Evolutionary conservation across 768 basidiomycete genomes (phyloP), one percentile per base, ranked within the genome.

Genomic region (Sistotremastrum niveocremeum): DNA sequence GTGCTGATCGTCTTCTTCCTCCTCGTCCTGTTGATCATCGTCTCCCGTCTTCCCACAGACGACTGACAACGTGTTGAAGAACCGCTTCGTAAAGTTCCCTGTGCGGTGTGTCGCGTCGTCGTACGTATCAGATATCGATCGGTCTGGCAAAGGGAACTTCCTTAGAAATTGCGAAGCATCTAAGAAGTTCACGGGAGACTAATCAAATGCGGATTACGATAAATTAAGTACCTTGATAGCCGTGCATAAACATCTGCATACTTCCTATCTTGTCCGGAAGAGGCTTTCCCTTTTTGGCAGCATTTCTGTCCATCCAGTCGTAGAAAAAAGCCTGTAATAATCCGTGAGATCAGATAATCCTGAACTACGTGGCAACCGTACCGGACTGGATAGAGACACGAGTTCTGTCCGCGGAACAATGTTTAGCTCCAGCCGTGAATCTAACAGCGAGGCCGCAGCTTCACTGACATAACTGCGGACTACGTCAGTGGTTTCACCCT

Each of bases 261-360:
- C 83, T 86, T 6, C 90, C 90, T 42, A 90, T 81, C 65, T 94
- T 94, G 49, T 84, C 85, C 28, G 86, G 86, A 12, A 91, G 60
- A 1, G 73, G 71, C 56, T 88, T 87, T 5, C 84, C 85, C 54
- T 90, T 88, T 65, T 87, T 90, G 7, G 73, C 73, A 4, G 76
- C 84, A 56, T 66, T 84, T 48, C 87, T 70, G 54, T 93, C 89
- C 31, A 89, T 65, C 87, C 87, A 93, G 56, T 89, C 85, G 54
- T 93, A 94, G 62, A 85, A 94, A 62, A 94, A 94, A 4, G 87
- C 84, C 77, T 88, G 52, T 20, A 11, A 32, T 9, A 42, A 29
- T 12, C 30, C 20, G 9, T 8, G 34, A 39, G 33, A 33, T 46
- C 11, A 44, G 48, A 34, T 32, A 39, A 54, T 39, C 37, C 49